Evolutionary conservation across 1,284 basidiomycete genomes (phyloP).

Genomic region (Meira nashicola): DNA sequence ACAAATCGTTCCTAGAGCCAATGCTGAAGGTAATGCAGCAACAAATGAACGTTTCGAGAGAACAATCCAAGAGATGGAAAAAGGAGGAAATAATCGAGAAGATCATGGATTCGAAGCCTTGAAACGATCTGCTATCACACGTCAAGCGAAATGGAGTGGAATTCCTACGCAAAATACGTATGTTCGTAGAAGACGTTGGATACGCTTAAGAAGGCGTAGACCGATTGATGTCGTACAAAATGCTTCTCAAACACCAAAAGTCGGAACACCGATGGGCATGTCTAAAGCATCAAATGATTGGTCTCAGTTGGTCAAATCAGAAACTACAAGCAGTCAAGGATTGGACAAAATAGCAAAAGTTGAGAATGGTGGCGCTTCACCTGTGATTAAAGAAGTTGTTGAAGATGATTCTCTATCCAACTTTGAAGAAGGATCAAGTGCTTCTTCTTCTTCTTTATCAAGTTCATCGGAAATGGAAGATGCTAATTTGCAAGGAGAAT

Average conservation of each 20-base stretch:
- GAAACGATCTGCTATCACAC: conserved; percentile 34
- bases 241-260: neutral
- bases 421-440: conserved; percentile 19
- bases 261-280: neutral
- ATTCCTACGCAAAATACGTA: conserved; percentile 37
- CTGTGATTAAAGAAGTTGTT: neutral
- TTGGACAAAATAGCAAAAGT: neutral
- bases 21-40: conserved; percentile 24
- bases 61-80: conserved; percentile 22
- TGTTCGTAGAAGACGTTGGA: conserved; percentile 47
- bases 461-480: conserved; percentile 14
- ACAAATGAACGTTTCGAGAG: conserved; percentile 28
- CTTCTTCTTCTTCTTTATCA: too few species aligned
- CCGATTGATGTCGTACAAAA: neutral
- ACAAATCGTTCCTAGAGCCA: conserved; percentile 27
- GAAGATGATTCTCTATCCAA: conserved; percentile 11
- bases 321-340: neutral
- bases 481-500: conserved; percentile 11
- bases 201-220: conserved; percentile 36
- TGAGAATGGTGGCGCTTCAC: neutral
- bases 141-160: conserved; percentile 42
- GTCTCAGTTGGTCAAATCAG: neutral
- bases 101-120: conserved; percentile 48
- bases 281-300: conserved; percentile 8
- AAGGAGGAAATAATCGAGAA: conserved; percentile 25